Evolutionary conservation across 495 filamentous ascomycete genomes (phyloP), one percentile per base, ranked within the genome.

Genomic region (Cercophora sp.): DNA sequence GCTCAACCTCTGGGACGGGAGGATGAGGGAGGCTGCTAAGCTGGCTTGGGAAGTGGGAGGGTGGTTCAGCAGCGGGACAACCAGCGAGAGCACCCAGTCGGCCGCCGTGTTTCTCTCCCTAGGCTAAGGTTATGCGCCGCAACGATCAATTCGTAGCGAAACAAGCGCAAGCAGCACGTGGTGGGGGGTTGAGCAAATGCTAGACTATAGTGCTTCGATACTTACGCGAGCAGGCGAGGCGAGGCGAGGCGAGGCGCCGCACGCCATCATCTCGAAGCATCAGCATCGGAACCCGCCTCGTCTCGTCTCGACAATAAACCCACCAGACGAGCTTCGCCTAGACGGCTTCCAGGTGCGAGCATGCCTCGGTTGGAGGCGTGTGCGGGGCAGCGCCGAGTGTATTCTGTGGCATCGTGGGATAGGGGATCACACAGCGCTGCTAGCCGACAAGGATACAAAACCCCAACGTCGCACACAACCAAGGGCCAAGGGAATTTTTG

Each of bases 381-480:
- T 44, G 41, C 26, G 15, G 6, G 27, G 44, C 26, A 34, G n/a
- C n/a, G n/a, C n/a, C n/a, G n/a, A n/a, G n/a, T n/a, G n/a, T n/a
- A n/a, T n/a, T n/a, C 44, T 16, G 16, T 19, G 26, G 5, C 24
- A n/a, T 25, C 36, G 48, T 42, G 35, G 48, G 48, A 42, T 29
- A 31, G 22, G 36, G 35, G 45, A 48, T 48, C 45, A 35, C 19
- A 35, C 45, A 34, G 4, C 15, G 18, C 6, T 31, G 23, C 31
- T 18, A 26, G 47, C 32, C 20, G 35, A 27, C 48, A 51, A 19
- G 44, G 26, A 47, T 47, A 16, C 10, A 47, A 47, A 47, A 27
- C 44, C n/a, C 26, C 16, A 32, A 9, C 26, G 48, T 51, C 8
- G 48, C 36, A 51, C 35, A 51, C 34, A 18, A 51, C 48, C 48